Base-by-base conservation (phyloP, 192 early-diverging fungal species). In the Dispira parvispora region DNA sequence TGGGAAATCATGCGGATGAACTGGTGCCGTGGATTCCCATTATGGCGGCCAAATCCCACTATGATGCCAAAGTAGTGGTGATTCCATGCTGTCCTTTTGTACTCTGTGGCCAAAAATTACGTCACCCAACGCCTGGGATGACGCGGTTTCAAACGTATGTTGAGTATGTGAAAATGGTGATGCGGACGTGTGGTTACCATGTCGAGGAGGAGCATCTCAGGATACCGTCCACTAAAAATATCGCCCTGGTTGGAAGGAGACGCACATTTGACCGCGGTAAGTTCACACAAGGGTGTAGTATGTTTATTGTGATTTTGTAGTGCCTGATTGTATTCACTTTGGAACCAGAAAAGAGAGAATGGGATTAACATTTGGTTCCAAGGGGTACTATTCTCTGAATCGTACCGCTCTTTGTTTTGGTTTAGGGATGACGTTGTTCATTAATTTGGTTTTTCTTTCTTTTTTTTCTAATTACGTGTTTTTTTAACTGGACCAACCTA, bases 1-100 rank as follows among this genome's bases (percentile, higher is more conserved):
- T 92, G 61, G 90, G 88, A 6, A 92, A 92, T 74, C 90, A 92
- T 64, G 84, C 90, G 3, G 90, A 92, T 67, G 90, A 92, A 67
- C 73, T 92, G 32, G 85, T 85, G 13, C 84, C 87, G 21, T 92
- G 90, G 84, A 83, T 89, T 26, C 88, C 90, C 16, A 80, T 88
- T 26, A 84, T 90, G 43, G 84, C 87, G 1, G 71, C 82, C 0
- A 67, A 70, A 45, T 67, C 71, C 13, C 53, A 46, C 26, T 64
- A 52, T 5, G 21, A 44, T 14, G 74, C 11, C 66, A 85, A 78
- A 20, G 80, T 90, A 64, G 69, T 89, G 44, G 76, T 87, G 11
- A 90, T 92, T 58, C 90, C 90, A 1, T 92, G 90, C 65, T 92
- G 90, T 52, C 82, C 81, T n/a, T 85, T 81, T 70, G 77, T 75